Conservation (phyloP, 345 rosid species). For the Eucalyptus cloeziana region DNA sequence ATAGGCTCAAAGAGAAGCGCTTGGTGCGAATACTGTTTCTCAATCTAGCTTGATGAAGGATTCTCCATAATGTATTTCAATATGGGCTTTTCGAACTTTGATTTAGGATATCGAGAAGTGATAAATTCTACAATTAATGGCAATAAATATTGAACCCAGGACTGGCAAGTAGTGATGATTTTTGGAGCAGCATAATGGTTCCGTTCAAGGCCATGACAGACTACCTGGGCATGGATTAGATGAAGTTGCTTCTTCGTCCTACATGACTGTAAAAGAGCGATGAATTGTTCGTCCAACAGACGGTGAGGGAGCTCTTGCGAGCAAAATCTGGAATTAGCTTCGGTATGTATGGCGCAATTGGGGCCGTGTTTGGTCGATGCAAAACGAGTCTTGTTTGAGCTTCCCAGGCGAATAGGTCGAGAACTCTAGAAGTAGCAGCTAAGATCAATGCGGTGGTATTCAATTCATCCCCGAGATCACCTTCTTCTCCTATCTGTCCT, state of each 20-base stretch:
- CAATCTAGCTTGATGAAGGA: no score
- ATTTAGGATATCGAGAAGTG: background rate
- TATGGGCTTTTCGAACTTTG: background rate
- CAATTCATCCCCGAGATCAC: background rate
- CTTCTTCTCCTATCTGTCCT: background rate
- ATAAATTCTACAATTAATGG: background rate
- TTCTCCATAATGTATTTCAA: no score
- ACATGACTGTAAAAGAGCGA: conserved; percentile 43
- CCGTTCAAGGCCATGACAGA: conserved; percentile 17
- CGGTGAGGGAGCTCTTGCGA: background rate
- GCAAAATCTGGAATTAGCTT: background rate
- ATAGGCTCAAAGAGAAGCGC: no score
- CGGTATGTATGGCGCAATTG: background rate
- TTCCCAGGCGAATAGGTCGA: background rate
- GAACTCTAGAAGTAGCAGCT: background rate
- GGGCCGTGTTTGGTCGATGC: background rate
- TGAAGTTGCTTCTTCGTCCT: conserved; percentile 37
- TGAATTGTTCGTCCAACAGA: conserved; percentile 31
- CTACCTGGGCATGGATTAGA: conserved; percentile 41
- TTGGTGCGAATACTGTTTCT: no score
- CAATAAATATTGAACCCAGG: background rate
- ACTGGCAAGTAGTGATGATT: background rate
- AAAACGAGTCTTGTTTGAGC: background rate
- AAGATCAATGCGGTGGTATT: background rate
- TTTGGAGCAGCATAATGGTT: conserved; percentile 34